phyloP scores from a whole-genome alignment of 2,329 filamentous ascomycete species.

The Herpomyces periplanetae region DNA sequence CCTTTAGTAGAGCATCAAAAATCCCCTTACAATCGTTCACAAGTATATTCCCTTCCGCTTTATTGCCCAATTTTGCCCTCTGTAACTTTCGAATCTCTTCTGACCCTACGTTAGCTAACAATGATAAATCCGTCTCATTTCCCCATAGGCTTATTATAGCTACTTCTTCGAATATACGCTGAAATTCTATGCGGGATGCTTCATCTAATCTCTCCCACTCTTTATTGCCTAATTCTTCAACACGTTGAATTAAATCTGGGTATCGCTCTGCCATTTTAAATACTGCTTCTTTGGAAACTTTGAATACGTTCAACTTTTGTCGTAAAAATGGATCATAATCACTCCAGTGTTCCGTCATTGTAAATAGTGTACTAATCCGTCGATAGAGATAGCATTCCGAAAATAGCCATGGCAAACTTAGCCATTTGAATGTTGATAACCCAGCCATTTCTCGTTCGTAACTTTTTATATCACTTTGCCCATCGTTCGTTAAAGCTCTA shows the following conservation, averaged over 20 bases:
- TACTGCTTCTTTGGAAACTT: slow-evolving; percentile 52
- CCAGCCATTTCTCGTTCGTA: slow-evolving; percentile 60
- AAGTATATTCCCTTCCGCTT: slow-evolving; percentile 59
- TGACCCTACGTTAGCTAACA: slow-evolving; percentile 58
- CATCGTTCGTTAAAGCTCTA: slow-evolving; percentile 37
- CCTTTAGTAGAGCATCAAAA: slow-evolving; percentile 23
- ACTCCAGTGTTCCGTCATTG: slow-evolving; percentile 41
- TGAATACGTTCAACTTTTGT: slow-evolving; percentile 71
- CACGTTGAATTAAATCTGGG: slow-evolving; percentile 25
- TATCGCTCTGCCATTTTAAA: slow-evolving; percentile 45
- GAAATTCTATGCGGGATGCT: too few species aligned
- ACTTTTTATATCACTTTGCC: slow-evolving; percentile 25
- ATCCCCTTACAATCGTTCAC: slow-evolving; percentile 41
- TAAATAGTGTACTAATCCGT: slow-evolving; percentile 42
- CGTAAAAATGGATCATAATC: slow-evolving; percentile 53
- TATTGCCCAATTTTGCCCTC: slow-evolving; percentile 47
- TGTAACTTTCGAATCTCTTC: slow-evolving; percentile 92
- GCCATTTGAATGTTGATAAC: slow-evolving; percentile 36
- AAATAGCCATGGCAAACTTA: slow-evolving; percentile 53
- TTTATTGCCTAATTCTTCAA: too few species aligned
- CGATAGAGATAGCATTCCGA: slow-evolving; percentile 79
- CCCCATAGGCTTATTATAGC: slow-evolving; percentile 90
- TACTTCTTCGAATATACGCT: slow-evolving; percentile 55
- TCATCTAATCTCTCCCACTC: too few species aligned
- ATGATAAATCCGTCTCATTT: slow-evolving; percentile 70